phyloP scores from a whole-genome alignment of 345 rosid species.

The Gossypium arboreum region DNA sequence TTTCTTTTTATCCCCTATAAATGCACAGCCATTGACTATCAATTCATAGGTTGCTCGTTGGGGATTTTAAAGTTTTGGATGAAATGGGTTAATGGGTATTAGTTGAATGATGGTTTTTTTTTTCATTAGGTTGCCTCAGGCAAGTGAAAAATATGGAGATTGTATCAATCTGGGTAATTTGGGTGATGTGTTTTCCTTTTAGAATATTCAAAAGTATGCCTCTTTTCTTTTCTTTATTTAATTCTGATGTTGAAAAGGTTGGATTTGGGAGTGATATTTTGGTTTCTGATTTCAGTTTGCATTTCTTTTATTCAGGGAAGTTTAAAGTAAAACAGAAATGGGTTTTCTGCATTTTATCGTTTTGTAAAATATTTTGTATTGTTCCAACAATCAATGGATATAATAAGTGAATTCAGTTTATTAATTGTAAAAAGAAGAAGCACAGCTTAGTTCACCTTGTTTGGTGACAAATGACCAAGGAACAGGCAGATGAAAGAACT shows the following conservation, averaged over 20 bases:
- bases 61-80: neutral
- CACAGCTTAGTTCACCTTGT: conserved; percentile 3
- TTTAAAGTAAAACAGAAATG: neutral
- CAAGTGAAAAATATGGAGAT: neutral
- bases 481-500: neutral
- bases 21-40: neutral
- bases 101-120: neutral
- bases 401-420: too few relatives aligned
- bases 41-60: neutral
- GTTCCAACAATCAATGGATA: too few relatives aligned
- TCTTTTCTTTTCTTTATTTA: neutral
- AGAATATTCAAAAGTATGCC: neutral
- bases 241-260: neutral
- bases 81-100: neutral
- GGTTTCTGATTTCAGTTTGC: neutral
- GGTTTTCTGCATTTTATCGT: neutral
- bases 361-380: neutral
- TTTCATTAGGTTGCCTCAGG: neutral
- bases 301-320: neutral
- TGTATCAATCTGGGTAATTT: neutral
- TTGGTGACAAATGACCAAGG: neutral
- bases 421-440: too few relatives aligned
- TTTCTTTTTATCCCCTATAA: neutral
- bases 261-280: neutral
- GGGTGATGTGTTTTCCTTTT: neutral